These are phyloP conservation scores for Sutorius eximius DNA, from an alignment of 1,284 basidiomycete genomes.

Conservation along the genomic window DNA sequence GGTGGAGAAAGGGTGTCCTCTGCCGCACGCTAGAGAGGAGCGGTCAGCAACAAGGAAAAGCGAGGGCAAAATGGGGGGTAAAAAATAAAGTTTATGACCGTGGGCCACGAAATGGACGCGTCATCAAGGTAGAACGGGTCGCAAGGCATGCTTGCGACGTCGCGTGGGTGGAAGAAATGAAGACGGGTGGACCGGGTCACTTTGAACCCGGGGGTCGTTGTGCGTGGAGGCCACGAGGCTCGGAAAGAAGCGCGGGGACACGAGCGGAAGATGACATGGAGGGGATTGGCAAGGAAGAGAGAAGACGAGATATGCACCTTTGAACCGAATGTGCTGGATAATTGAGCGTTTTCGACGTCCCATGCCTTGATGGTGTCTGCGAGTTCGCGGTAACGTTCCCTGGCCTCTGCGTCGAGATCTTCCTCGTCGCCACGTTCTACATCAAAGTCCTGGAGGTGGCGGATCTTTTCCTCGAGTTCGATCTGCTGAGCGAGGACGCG, in stretches of 20 bases:
- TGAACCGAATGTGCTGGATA: constrained; percentile 69
- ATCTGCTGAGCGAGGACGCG: constrained; percentile 88
- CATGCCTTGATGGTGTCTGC: constrained; percentile 75
- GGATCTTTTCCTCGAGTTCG: constrained; percentile 85
- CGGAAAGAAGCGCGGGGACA: constrained; percentile 8
- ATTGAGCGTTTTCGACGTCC: constrained; percentile 81
- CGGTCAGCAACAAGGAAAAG: constrained; percentile 12
- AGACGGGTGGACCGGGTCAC: not conserved
- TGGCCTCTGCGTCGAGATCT: constrained; percentile 61
- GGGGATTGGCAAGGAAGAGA: not conserved
- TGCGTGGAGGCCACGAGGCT: constrained; percentile 23
- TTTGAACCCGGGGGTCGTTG: not conserved
- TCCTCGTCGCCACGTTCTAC: constrained; percentile 61
- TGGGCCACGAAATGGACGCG: constrained; percentile 1
- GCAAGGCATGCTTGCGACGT: not conserved
- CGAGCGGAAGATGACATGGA: constrained; percentile 7
- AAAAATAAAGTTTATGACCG: constrained; percentile 1
- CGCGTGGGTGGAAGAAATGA: not conserved
- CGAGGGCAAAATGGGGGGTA: not conserved
- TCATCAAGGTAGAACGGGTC: not conserved
- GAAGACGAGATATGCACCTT: constrained; percentile 49
- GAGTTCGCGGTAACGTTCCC: constrained; percentile 73
- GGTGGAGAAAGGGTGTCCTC: constrained; percentile 41
- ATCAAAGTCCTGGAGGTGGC: constrained; percentile 71
- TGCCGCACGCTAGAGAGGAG: constrained; percentile 38